Percentiles rank a stretch among this genome's conserved stretches.
Evolutionary conservation across 306 rosid species (phyloP).

Genomic region (Vigna radiata): DNA sequence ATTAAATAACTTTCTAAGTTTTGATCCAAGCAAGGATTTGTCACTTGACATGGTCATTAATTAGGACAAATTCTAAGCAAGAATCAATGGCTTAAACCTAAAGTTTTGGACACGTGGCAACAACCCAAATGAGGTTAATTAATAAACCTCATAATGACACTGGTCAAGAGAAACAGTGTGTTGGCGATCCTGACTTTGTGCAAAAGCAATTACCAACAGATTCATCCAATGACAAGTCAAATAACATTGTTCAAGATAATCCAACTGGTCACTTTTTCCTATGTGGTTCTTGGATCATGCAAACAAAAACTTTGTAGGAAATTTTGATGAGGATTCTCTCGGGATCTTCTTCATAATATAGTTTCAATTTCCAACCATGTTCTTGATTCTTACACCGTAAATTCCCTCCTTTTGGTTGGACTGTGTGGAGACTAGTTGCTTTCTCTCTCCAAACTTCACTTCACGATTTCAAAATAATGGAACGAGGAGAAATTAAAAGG

Average conservation of each 20-base stretch:
- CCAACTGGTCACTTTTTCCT: slow-evolving; percentile 16
- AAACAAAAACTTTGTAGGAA: not conserved
- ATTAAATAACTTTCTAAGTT: too few relatives aligned
- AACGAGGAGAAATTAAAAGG: too few relatives aligned
- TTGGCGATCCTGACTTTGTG: not conserved
- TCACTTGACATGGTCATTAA: too few relatives aligned
- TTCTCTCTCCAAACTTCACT: slow-evolving; percentile 34
- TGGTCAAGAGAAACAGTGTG: not conserved
- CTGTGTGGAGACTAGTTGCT: slow-evolving; percentile 1
- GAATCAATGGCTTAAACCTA: too few relatives aligned
- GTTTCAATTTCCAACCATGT: not conserved
- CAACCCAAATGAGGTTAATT: not conserved
- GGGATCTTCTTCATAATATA: slow-evolving; percentile 45
- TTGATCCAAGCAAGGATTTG: too few relatives aligned
- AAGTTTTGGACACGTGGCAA: slow-evolving; percentile 1
- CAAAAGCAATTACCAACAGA: not conserved
- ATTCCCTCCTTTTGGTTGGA: not conserved
- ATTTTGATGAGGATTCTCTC: not conserved
- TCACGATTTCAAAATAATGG: too few relatives aligned
- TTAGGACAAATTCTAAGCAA: too few relatives aligned
- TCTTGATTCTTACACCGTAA: slow-evolving; percentile 9
- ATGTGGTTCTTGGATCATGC: slow-evolving; percentile 45
- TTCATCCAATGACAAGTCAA: not conserved
- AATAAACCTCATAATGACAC: not conserved
- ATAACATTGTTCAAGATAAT: not conserved